Conservation (phyloP, 176 grass and related monocot genomes). For the Carex kokanica region DNA sequence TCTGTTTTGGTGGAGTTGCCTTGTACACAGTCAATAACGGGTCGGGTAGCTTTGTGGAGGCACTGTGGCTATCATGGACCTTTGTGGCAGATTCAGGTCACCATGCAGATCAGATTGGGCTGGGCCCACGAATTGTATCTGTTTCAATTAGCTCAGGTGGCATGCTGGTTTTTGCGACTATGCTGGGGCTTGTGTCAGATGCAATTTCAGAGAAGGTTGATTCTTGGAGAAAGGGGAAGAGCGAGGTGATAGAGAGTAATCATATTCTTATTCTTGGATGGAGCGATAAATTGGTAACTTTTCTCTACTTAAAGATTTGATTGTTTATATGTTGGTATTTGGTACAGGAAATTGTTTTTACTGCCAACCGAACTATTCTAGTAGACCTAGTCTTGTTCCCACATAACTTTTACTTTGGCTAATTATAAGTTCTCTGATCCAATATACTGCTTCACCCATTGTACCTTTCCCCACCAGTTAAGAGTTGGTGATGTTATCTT, state of each 20-base stretch:
- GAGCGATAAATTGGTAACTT: slow-evolving; percentile 94
- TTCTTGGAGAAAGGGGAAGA: slow-evolving; percentile 98
- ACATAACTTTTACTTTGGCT: not conserved
- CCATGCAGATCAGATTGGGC: slow-evolving; percentile 83
- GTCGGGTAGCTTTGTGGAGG: slow-evolving; percentile 56
- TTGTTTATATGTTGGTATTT: not conserved
- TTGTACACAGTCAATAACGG: slow-evolving; percentile 58
- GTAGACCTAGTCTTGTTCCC: not conserved
- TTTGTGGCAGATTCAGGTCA: slow-evolving; percentile 99
- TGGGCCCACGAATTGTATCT: slow-evolving; percentile 80
- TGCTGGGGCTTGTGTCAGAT: slow-evolving; percentile 98
- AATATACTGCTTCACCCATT: not conserved
- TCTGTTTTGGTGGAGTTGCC: slow-evolving; percentile 72
- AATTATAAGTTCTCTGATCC: slow-evolving; percentile 1
- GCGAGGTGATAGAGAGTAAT: slow-evolving; percentile 92
- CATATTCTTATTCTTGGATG: slow-evolving; percentile 98
- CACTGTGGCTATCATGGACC: slow-evolving; percentile 98
- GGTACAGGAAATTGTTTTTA: not conserved
- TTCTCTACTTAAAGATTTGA: not conserved
- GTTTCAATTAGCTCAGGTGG: slow-evolving; percentile 87
- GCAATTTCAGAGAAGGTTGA: slow-evolving; percentile 99
- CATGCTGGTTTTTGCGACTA: slow-evolving; percentile 96
- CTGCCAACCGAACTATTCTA: not conserved
- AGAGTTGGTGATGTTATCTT: not conserved
- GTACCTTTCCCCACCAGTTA: slow-evolving; percentile 1